Evolutionary conservation across 805 yeast species (phyloP), one percentile per base, ranked within the genome.

Genomic region (Candida berthetii): DNA sequence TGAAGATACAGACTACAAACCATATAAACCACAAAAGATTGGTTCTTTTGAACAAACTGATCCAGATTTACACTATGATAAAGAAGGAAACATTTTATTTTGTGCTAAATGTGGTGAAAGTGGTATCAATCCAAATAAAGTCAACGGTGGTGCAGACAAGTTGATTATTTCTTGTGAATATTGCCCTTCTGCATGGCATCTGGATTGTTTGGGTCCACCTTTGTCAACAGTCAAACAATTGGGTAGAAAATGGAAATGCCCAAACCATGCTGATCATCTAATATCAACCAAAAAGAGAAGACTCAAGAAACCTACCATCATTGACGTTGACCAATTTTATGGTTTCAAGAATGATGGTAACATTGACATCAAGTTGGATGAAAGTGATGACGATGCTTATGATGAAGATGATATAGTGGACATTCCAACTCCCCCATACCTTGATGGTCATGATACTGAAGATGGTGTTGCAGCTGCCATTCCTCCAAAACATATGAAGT

Each of bases 231-330:
- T 82, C 16, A 86, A 87, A 52, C 79, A 82, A 33, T 57, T 85
- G 35, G 95, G 93, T 2, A 69, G 71, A 36, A 85, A 82, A 59
- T 91, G 96, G 98, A 80, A 77, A 64, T 93, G 96, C 61, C 98
- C 96, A 2, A 82, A 85, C 50, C 97, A 88, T 64, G 76, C 78
- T 17, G 53, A 50, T 38, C 47, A 47, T 39, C 42, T 53, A 15
- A 36, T 49, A 5, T 35, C 47, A 11, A 42, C 68, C 13, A 64
- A 70, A 42, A 51, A 61, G 40, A 64, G 88, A 39, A 67, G 72
- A 53, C 68, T 74, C 48, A 74, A 69, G 48, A 74, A 71, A 48
- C 77, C 77, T 36, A 61, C 69, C 4, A 62, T 72, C 19, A 57
- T 80, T 7, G 85, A 82, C 42, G 82, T 85, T 3, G 61, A 67